These are phyloP conservation scores for Linnemannia zychae DNA, from an alignment of 192 early-diverging fungal species.

Conservation along the genomic window DNA sequence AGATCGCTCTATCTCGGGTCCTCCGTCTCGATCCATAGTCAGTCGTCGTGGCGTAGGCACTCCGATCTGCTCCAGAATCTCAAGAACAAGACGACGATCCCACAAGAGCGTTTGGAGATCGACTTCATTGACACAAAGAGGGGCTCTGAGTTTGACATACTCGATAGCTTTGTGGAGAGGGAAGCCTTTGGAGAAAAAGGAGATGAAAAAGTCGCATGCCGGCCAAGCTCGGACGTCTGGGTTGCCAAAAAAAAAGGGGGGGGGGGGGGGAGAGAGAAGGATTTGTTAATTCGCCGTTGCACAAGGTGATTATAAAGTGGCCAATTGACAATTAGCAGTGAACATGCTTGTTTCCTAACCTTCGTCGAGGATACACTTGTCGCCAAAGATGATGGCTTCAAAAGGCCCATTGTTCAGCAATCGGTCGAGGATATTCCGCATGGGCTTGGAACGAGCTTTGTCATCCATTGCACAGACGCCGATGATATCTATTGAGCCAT, in stretches of 20 bases:
- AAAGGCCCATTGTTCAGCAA: slow-evolving; percentile 75
- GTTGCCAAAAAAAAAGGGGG: slow-evolving; percentile 12
- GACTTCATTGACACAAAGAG: slow-evolving; percentile 92
- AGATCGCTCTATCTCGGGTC: slow-evolving; percentile 66
- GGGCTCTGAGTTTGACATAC: slow-evolving; percentile 84
- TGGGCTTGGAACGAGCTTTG: slow-evolving; percentile 94
- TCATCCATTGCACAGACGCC: slow-evolving; percentile 91
- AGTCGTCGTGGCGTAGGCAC: slow-evolving; percentile 87
- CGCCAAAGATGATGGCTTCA: slow-evolving; percentile 91
- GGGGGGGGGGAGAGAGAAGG: too few relatives aligned
- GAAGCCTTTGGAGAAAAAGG: slow-evolving; percentile 96
- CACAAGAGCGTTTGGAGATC: slow-evolving; percentile 86
- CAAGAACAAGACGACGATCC: slow-evolving; percentile 88
- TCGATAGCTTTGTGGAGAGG: slow-evolving; percentile 94
- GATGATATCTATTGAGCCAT: slow-evolving; percentile 64
- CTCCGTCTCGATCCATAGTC: slow-evolving; percentile 76
- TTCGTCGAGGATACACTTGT: slow-evolving; percentile 96
- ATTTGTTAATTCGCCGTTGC: background rate
- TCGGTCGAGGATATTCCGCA: slow-evolving; percentile 90
- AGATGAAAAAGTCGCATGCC: slow-evolving; percentile 92
- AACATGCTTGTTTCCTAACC: slow-evolving; percentile 46
- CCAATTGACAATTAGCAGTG: background rate
- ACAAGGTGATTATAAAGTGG: background rate
- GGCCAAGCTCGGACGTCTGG: slow-evolving; percentile 91
- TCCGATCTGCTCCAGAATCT: slow-evolving; percentile 82